Evolutionary conservation across 2,329 filamentous ascomycete species (phyloP), one percentile per base, ranked within the genome.

Genomic region (Scedosporium dehoogii): DNA sequence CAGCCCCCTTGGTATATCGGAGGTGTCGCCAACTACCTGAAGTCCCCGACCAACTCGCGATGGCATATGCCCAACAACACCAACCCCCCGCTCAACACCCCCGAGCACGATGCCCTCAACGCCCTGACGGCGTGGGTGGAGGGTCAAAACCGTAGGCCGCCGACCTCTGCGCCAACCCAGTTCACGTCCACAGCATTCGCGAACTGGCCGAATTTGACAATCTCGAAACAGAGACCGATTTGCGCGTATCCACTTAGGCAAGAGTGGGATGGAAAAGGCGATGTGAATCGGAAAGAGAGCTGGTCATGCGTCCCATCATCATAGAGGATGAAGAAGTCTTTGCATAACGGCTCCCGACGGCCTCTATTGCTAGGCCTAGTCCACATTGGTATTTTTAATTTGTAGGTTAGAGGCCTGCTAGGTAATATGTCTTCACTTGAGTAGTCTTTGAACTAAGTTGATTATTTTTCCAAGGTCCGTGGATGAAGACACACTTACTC

Each of bases 1-100:
- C 67, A 70, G 33, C 73, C 73, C 25, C 74, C 74, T 4, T 76
- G 71, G 71, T 69, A 71, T 59, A 70, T 76, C 48, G 72, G 64
- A 0, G 72, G 66, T 6, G 68, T 70, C 44, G 69, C 68, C 1
- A 46, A 46, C 4, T 65, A 69, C 10, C 4, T 25, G 4, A 53
- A n/a, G 12, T 12, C 21, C 10, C 41, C 42, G 18, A 44, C 25
- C 23, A 23, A 14, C 9, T 33, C 25, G 23, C 59, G 44, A 5
- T 61, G 42, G 41, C 46, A 33, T 16, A 55, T 55, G 51, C 51
- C 51, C 23, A 61, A 61, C 21, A 51, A 53, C 59, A 61, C 44
- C 3, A 29, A 12, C 12, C 59, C 42, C 9, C 29, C 56, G 7
- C 56, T 41, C 16, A 58, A 55, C 7, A 55, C 2, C 14, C 44